Percentiles rank a stretch among this genome's conserved stretches.
Evolutionary conservation across 495 filamentous ascomycete species (phyloP).

Genomic region (Podospora comata): DNA sequence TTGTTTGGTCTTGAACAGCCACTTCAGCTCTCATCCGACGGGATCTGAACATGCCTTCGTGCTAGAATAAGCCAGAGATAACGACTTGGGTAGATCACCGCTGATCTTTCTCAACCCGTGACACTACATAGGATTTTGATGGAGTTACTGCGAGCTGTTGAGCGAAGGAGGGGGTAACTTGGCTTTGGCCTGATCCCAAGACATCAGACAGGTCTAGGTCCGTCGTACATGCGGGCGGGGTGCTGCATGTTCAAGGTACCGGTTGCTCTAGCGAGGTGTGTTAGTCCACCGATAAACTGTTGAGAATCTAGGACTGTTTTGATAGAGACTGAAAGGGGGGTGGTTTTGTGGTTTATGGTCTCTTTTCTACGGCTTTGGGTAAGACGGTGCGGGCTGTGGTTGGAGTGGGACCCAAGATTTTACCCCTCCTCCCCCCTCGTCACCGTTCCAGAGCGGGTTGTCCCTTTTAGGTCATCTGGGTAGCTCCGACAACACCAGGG

Average conservation of each 20-base stretch:
- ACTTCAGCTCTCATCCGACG: neutral
- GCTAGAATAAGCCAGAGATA: neutral
- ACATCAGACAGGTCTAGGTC: neutral
- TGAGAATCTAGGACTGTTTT: neutral
- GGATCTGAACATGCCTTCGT: neutral
- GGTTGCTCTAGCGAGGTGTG: neutral
- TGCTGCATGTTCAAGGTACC: too few species aligned
- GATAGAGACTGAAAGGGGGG: neutral
- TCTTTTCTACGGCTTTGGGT: neutral
- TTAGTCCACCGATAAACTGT: neutral
- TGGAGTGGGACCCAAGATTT: neutral
- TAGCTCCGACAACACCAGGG: neutral
- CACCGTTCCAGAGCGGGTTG: too few species aligned
- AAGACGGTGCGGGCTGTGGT: neutral
- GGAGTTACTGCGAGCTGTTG: conserved; percentile 4
- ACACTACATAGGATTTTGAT: neutral
- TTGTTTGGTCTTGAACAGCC: neutral
- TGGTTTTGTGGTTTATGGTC: neutral
- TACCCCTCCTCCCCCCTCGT: neutral
- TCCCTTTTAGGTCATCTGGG: neutral
- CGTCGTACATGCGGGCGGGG: too few species aligned
- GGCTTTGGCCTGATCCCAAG: neutral
- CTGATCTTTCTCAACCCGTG: conserved; percentile 2
- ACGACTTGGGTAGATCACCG: conserved; percentile 1
- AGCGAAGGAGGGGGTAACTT: neutral